Evolutionary conservation across 2,329 filamentous ascomycete genomes (phyloP), one percentile per base, ranked within the genome.

Genomic region (Scedosporium minutisporum): DNA sequence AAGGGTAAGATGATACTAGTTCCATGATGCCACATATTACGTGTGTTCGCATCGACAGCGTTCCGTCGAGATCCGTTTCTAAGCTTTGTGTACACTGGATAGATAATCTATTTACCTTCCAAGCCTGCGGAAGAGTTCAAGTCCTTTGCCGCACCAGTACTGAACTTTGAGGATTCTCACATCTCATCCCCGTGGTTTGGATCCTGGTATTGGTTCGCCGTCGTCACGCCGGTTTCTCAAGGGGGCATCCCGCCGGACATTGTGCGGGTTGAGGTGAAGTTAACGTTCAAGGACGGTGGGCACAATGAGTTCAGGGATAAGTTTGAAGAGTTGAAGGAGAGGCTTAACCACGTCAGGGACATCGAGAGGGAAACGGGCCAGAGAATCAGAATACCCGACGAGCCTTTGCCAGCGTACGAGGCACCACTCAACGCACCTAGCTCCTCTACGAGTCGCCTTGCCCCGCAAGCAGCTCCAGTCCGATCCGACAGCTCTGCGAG

Each of bases 201-300:
- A 21, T 88, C 91, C 4, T 97, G 96, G 80, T 88, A 90, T 67
- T 97, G 93, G 93, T 86, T 86, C 63, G 89, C 89, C 25, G 78
- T 88, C 55, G 86, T 96, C 64, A 88, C 89, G 68, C 91, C 93
- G 1, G 90, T 96, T 25, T 78, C 88, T 1, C 90, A 90, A 42
- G 95, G 95, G 44, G 90, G 91, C 59, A 90, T 97, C 60, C 90
- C 93, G 0, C 76, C 87, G 4, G 80, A 88, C 23, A 82, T 91
- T 65, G 82, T 87, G 18, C 85, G 87, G 29, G 80, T 96, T 53
- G 91, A 95, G 69, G 75, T 96, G 67, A 92, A 90, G 72, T 82
- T 97, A 69, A 92, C 88, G 23, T 97, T 97, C 79, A 93, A 92
- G 71, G 93, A 97, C 65, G 93, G 93, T 53, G 93, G 93, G n/a